Base-by-base conservation (phyloP, 495 filamentous ascomycete genomes). In the Penicillium steckii region DNA sequence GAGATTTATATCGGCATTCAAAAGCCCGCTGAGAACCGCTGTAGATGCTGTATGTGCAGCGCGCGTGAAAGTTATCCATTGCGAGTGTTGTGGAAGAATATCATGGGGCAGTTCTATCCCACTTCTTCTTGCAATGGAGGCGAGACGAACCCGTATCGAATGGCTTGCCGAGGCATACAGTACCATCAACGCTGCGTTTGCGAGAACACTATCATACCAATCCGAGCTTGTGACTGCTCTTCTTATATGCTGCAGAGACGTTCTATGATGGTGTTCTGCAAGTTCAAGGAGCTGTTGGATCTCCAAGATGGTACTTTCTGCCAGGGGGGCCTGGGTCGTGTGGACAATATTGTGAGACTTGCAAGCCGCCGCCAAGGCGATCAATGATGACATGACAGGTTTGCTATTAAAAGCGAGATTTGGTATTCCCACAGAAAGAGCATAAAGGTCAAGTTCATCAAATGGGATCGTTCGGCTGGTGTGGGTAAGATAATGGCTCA, bases 121-220 rank as follows among this genome's bases (percentile, higher is more conserved):
- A 30, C 18, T 45, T 10, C 50, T 32, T 8, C 52, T 55, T n/a
- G 65, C 62, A 10, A 60, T 71, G 15, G 58, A 60, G 3, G 62
- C 61, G 4, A 75, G 54, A 61, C 62, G 65, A 22, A 75, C 68
- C 26, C 72, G 64, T 17, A 67, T 52, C 10, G 57, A 62, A 33
- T 75, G 70, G 44, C 65, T 74, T 4, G 53, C 67, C 3, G 71
- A 73, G 4, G 66, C 72, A 46, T 77, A 75, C 59, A 77, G 59
- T 19, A 66, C 72, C 72, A 77, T 77, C 57, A 77, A 56, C 8
- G 71, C 68, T 1, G 74, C 71, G 48, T 74, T 77, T 13, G 71
- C 71, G 6, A 77, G 67, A 3, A 48, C 13, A n/a, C 37, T 37
- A 15, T 35, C 30, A 24, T 35, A 48, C 26, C 44, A 33, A 22